phyloP scores from a whole-genome alignment of 2,329 filamentous ascomycete species.

The Magnaporthiopsis rhizophila region DNA sequence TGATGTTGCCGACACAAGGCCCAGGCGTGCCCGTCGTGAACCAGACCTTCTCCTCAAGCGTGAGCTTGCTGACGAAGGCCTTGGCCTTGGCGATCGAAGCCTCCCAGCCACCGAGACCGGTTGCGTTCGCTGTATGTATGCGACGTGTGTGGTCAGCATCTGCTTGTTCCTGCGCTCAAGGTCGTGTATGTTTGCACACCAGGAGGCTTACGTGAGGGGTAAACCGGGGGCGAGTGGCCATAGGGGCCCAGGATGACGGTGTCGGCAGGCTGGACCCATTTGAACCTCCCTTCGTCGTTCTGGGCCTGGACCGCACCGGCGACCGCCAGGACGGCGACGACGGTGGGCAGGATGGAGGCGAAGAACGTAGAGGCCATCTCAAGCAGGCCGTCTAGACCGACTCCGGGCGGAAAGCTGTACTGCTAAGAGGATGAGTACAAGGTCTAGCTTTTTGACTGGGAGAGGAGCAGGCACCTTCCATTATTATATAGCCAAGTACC shows the following conservation, averaged over 20 bases:
- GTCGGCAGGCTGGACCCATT: slow-evolving; percentile 31
- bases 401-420: not conserved
- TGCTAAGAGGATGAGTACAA: not conserved
- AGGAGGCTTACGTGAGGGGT: slow-evolving; percentile 27
- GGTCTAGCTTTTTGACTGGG: not conserved
- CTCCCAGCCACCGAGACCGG: slow-evolving; percentile 26
- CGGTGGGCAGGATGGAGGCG: slow-evolving; percentile 6
- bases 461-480: not conserved
- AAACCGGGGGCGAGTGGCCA: slow-evolving; percentile 28
- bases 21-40: slow-evolving; percentile 9
- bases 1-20: slow-evolving; percentile 19
- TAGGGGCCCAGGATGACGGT: slow-evolving; percentile 23
- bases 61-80: slow-evolving; percentile 54
- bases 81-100: slow-evolving; percentile 27
- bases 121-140: slow-evolving; percentile 24
- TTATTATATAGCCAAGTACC: not conserved
- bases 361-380: slow-evolving; percentile 7
- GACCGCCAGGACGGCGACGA: slow-evolving; percentile 8
- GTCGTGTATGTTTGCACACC: too few species aligned
- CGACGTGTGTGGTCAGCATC: slow-evolving; percentile 10
- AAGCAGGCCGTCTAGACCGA: not conserved
- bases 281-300: slow-evolving; percentile 22
- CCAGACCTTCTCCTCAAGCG: slow-evolving; percentile 50
- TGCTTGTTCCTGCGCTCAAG: not conserved
- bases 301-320: slow-evolving; percentile 2